Conservation (phyloP, 1,139 yeast genomes). For the Spathaspora sp. region DNA sequence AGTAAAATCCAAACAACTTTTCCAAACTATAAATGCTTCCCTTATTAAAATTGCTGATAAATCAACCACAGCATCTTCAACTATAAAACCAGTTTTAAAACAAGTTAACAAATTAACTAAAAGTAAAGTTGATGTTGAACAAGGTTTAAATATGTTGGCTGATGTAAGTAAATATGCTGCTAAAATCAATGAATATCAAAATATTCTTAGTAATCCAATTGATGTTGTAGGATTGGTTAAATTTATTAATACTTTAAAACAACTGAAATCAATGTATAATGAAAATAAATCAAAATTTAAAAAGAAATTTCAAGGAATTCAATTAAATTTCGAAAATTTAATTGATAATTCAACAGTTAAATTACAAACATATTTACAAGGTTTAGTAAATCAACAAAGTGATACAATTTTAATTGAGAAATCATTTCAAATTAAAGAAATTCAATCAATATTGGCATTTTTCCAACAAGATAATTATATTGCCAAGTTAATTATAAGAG, state of each 20-base stretch:
- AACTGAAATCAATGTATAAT: constrained; percentile 30
- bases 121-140: constrained; percentile 59
- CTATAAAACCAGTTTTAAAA: constrained; percentile 69
- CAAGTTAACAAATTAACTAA: constrained; percentile 59
- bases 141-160: constrained; percentile 58
- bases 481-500: constrained; percentile 44
- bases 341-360: constrained; percentile 48
- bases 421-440: constrained; percentile 9
- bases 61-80: constrained; percentile 60
- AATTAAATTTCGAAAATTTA: constrained; percentile 44
- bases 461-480: constrained; percentile 29
- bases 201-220: constrained; percentile 36
- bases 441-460: constrained; percentile 40
- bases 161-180: constrained; percentile 68
- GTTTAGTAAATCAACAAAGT: constrained; percentile 11
- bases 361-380: constrained; percentile 34
- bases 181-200: constrained; percentile 54
- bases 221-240: constrained; percentile 39
- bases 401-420: constrained; percentile 9
- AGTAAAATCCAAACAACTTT: constrained; percentile 54
- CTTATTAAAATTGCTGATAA: constrained; percentile 55
- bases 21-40: constrained; percentile 56
- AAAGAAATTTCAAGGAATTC: constrained; percentile 50
- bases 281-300: constrained; percentile 41
- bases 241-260: constrained; percentile 38